These are phyloP conservation scores for Rhizodiscina lignyota DNA, from an alignment of 495 filamentous ascomycete genomes.

Conservation along the genomic window DNA sequence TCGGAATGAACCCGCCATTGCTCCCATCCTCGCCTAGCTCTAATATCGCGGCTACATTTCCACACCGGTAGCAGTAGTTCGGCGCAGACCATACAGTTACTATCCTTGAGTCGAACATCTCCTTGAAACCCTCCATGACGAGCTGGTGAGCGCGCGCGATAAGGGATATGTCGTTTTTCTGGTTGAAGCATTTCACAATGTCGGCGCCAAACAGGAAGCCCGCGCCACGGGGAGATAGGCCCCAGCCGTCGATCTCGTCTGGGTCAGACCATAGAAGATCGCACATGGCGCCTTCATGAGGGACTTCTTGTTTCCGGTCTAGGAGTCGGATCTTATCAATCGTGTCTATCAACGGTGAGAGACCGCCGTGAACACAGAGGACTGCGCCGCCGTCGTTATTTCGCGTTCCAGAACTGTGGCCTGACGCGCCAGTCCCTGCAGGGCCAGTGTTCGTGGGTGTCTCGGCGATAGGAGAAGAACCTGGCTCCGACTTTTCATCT, in stretches of 20 bases:
- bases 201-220: constrained; percentile 94
- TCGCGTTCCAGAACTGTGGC: constrained; percentile 43
- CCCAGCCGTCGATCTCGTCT: constrained; percentile 97
- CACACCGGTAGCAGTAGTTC: constrained; percentile 97
- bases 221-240: constrained; percentile 80
- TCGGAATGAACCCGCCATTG: constrained; percentile 53
- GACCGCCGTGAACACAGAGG: constrained; percentile 86
- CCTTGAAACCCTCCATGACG: constrained; percentile 98
- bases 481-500: constrained; percentile 25
- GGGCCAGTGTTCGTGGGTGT: constrained; percentile 38
- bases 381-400: constrained; percentile 59
- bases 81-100: constrained; percentile 96
- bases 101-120: constrained; percentile 91
- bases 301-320: constrained; percentile 95
- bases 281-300: constrained; percentile 97
- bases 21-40: constrained; percentile 78
- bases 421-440: constrained; percentile 61
- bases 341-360: constrained; percentile 79
- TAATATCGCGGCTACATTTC: constrained; percentile 89
- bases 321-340: constrained; percentile 93
- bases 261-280: constrained; percentile 96
- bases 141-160: constrained; percentile 93
- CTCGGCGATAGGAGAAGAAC: constrained; percentile 27
- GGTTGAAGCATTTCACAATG: constrained; percentile 92
- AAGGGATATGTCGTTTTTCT: constrained; percentile 75